These are phyloP conservation scores for Suillus placidus DNA, from an alignment of 768 basidiomycete species.

Conservation along the genomic window DNA sequence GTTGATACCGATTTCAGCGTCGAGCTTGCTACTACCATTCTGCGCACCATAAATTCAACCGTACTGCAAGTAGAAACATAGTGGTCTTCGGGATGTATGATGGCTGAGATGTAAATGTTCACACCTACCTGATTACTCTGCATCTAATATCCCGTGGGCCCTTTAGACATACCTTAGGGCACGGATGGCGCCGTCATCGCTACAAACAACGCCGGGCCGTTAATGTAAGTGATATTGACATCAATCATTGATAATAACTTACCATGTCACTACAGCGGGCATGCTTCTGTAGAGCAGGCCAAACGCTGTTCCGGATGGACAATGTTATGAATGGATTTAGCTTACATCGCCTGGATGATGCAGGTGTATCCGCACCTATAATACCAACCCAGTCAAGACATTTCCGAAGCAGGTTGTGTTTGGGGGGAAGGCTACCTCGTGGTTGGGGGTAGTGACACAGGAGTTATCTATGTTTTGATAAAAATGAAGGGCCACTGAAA, in stretches of 20 bases:
- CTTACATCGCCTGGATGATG: not conserved
- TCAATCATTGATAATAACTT: not conserved
- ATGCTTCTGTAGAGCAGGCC: not conserved
- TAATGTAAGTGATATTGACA: not conserved
- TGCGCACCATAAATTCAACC: too few relatives aligned
- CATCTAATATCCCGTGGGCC: too few relatives aligned
- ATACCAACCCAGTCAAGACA: not conserved
- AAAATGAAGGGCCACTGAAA: not conserved
- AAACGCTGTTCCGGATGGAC: not conserved
- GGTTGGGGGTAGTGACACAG: not conserved
- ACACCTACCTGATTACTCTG: too few relatives aligned
- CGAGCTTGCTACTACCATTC: too few relatives aligned
- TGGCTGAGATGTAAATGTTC: too few relatives aligned
- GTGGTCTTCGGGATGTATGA: too few relatives aligned
- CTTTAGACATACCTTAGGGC: not conserved
- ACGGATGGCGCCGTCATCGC: not conserved
- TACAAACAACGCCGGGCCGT: not conserved
- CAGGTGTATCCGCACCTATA: not conserved
- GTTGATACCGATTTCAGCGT: too few relatives aligned
- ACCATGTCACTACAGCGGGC: not conserved
- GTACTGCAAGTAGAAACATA: too few relatives aligned
- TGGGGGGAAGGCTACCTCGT: not conserved
- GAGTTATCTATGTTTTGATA: not conserved
- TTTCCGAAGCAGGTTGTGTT: not conserved
- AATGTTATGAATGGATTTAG: not conserved